Conservation (phyloP, 1,284 basidiomycete species). For the Butyriboletus appendiculatus region DNA sequence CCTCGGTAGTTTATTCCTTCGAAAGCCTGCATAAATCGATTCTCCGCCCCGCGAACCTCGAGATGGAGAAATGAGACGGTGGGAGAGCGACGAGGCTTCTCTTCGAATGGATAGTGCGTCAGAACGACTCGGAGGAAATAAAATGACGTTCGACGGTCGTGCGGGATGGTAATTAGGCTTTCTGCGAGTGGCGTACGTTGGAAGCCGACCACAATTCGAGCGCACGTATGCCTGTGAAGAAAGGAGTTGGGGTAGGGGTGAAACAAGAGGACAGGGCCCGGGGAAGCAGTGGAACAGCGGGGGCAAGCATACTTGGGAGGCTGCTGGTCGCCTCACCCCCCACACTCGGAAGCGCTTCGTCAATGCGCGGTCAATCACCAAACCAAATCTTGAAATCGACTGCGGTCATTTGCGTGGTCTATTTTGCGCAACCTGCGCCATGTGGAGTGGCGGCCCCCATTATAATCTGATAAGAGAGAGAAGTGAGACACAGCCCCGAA, state of each 20-base stretch:
- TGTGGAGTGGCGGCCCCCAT: background rate
- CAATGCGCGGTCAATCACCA: background rate
- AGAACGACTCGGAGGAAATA: background rate
- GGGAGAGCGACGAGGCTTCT: background rate
- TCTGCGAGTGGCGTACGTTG: background rate
- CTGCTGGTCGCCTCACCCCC: background rate
- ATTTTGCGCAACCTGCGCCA: background rate
- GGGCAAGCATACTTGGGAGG: background rate
- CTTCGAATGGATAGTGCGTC: background rate
- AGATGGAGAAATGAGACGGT: background rate
- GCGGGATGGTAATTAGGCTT: background rate
- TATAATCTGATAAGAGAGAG: constrained; percentile 3
- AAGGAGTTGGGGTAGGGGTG: background rate
- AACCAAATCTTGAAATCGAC: background rate
- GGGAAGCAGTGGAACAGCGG: no score
- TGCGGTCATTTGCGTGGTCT: background rate
- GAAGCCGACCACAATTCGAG: background rate
- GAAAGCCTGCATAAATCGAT: background rate
- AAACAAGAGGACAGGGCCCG: background rate
- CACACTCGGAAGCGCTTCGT: background rate
- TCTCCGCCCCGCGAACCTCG: background rate
- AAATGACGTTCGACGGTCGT: background rate
- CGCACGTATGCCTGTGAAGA: background rate
- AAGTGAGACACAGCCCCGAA: background rate
- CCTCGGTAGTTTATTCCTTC: background rate